These are phyloP conservation scores for Scutellaria galericulata DNA, from an alignment of 257 asterid species.

Conservation along the genomic window DNA sequence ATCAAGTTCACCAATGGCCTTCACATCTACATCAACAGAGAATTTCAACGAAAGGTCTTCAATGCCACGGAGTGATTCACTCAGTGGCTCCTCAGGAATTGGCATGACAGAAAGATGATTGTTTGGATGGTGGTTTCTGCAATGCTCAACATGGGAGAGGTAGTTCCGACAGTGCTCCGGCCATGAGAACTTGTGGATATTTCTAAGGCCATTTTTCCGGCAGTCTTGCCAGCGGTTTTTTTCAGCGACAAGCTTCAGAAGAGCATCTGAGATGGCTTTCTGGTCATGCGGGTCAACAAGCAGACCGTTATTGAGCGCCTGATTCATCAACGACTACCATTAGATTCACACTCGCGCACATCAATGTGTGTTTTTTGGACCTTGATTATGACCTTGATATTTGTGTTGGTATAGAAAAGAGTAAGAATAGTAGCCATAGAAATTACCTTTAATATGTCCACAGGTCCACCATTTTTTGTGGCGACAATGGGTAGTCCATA, in stretches of 20 bases:
- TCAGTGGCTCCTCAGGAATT: constrained; percentile 62
- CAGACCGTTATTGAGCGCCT: constrained; percentile 70
- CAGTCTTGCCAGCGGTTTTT: constrained; percentile 68
- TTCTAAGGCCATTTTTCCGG: constrained; percentile 61
- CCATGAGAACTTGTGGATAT: constrained; percentile 73
- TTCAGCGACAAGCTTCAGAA: constrained; percentile 69
- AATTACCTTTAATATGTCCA: constrained; percentile 66
- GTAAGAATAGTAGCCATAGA: neutral
- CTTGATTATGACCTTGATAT: constrained; percentile 3
- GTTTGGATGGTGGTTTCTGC: constrained; percentile 54
- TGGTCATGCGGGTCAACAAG: constrained; percentile 72
- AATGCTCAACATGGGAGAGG: constrained; percentile 58
- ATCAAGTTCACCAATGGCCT: constrained; percentile 54
- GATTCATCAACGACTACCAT: constrained; percentile 18
- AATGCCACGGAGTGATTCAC: constrained; percentile 62
- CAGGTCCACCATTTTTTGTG: constrained; percentile 75
- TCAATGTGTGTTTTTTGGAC: too few species aligned
- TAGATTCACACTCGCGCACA: neutral
- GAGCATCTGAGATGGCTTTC: constrained; percentile 63
- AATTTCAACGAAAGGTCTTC: constrained; percentile 65
- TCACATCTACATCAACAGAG: constrained; percentile 60
- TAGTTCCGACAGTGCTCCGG: constrained; percentile 72
- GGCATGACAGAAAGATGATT: constrained; percentile 55
- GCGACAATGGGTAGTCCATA: constrained; percentile 74
- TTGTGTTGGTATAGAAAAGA: neutral